These are phyloP conservation scores for Wickerhamomyces xylosicus DNA, from an alignment of 805 yeast genomes.

Conservation along the genomic window DNA sequence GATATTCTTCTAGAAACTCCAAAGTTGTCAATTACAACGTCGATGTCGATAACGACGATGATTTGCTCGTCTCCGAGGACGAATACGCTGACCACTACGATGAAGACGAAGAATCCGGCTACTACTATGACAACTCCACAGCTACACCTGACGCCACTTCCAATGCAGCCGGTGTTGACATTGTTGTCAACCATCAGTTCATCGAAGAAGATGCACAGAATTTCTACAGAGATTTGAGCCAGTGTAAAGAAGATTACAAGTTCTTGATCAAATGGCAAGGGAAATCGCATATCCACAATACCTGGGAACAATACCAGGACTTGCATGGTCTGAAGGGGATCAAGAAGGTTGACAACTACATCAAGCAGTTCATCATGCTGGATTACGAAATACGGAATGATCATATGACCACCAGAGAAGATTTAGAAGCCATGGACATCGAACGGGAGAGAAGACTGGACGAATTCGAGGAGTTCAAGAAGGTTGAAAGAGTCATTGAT, in stretches of 20 bases:
- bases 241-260: conserved; percentile 50
- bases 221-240: conserved; percentile 28
- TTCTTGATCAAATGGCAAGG: conserved; percentile 78
- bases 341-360: conserved; percentile 83
- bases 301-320: conserved; percentile 71
- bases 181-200: conserved; percentile 46
- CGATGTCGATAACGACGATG: conserved; percentile 46
- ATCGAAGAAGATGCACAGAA: conserved; percentile 24
- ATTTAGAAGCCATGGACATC: conserved; percentile 85
- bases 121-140: conserved; percentile 15
- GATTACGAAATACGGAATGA: conserved; percentile 75
- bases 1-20: conserved; percentile 66
- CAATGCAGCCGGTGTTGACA: conserved; percentile 27
- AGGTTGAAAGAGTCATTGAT: conserved; percentile 84
- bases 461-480: conserved; percentile 71
- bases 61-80: conserved; percentile 24
- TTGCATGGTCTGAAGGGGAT: conserved; percentile 52
- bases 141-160: conserved; percentile 18
- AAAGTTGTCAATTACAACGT: conserved; percentile 67
- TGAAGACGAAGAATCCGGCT: conserved; percentile 19
- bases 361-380: conserved; percentile 60
- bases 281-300: conserved; percentile 84
- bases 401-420: conserved; percentile 79
- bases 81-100: conserved; percentile 21
- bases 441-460: conserved; percentile 81